These are phyloP conservation scores for Nicotiana sylvestris DNA, from an alignment of 257 asterid species.

Conservation along the genomic window DNA sequence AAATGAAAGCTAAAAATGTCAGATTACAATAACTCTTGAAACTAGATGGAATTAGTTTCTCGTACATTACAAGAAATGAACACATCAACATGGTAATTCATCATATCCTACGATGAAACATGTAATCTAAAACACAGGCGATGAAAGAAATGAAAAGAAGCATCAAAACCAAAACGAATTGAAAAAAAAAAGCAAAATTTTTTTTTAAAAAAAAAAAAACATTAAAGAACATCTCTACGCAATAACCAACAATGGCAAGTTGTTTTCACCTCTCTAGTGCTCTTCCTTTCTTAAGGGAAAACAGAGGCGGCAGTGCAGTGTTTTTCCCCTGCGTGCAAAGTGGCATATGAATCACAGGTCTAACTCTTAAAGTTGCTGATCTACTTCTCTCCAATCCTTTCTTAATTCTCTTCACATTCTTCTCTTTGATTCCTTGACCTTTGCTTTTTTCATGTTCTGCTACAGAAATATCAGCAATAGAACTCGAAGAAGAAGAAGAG, in stretches of 20 bases:
- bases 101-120: neutral
- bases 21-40: constrained; percentile 7
- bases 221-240: constrained; percentile 24
- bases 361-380: constrained; percentile 46
- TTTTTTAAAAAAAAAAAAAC: neutral
- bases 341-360: constrained; percentile 75
- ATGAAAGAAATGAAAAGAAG: constrained; percentile 2
- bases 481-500: constrained; percentile 33
- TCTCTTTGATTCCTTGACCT: constrained; percentile 29
- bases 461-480: constrained; percentile 20
- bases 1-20: neutral
- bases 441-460: constrained; percentile 28
- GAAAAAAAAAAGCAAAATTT: neutral
- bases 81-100: neutral
- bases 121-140: constrained; percentile 5
- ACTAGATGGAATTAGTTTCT: neutral
- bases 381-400: constrained; percentile 67
- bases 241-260: neutral
- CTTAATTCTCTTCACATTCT: constrained; percentile 44
- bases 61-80: constrained; percentile 4
- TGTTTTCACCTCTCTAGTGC: constrained; percentile 31
- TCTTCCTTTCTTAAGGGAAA: constrained; percentile 48
- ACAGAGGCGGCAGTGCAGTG: constrained; percentile 50
- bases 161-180: constrained; percentile 13
- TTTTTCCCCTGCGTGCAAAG: constrained; percentile 54